Evolutionary conservation across 768 basidiomycete genomes (phyloP).

Genomic region (Lentinula aciculospora): DNA sequence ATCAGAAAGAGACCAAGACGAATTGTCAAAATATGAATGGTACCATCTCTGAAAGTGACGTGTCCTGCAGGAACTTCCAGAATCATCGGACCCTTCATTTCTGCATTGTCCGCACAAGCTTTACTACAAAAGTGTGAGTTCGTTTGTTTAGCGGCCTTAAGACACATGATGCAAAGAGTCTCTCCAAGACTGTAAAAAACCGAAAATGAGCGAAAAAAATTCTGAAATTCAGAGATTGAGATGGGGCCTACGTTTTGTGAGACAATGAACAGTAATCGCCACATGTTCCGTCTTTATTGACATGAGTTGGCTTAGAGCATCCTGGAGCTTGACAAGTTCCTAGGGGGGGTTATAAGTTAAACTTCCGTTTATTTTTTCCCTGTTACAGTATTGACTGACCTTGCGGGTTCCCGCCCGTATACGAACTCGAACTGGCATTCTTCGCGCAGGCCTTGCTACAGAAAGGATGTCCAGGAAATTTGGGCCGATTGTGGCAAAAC

Average conservation of each 20-base stretch:
- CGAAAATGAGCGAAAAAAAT: not conserved
- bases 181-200: constrained; percentile 31
- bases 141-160: constrained; percentile 45
- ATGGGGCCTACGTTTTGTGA: constrained; percentile 37
- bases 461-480: constrained; percentile 57
- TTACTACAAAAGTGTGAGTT: constrained; percentile 61
- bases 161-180: constrained; percentile 54
- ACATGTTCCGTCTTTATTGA: constrained; percentile 29
- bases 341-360: constrained; percentile 7
- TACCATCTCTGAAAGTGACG: constrained; percentile 62
- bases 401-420: constrained; percentile 8
- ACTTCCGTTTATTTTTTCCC: not conserved
- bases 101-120: constrained; percentile 48
- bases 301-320: constrained; percentile 39
- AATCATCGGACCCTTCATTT: constrained; percentile 48
- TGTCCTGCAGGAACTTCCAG: constrained; percentile 57
- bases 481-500: constrained; percentile 58
- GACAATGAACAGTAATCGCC: constrained; percentile 46
- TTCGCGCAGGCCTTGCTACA: constrained; percentile 61
- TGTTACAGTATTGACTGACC: no score
- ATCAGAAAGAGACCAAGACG: not conserved
- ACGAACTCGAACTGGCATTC: constrained; percentile 25
- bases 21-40: constrained; percentile 9
- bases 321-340: constrained; percentile 48
- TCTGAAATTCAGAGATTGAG: not conserved